phyloP scores from a whole-genome alignment of 495 filamentous ascomycete genomes.

The Xylaria flabelliformis region DNA sequence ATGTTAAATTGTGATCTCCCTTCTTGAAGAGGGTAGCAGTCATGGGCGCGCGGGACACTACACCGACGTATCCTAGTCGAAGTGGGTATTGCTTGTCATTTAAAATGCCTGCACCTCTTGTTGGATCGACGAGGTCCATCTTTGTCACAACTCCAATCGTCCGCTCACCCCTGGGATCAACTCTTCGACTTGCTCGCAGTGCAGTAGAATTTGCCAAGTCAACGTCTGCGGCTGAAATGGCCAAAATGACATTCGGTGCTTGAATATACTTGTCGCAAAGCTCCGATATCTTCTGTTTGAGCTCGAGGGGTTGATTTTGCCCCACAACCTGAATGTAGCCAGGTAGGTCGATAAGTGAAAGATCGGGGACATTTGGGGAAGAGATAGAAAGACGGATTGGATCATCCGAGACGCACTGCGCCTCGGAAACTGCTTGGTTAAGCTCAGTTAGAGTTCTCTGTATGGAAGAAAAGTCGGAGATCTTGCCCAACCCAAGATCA shows the following conservation, averaged over 20 bases:
- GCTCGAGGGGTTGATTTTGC: slow-evolving; percentile 84
- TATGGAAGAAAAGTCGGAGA: slow-evolving; percentile 91
- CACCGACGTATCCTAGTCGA: slow-evolving; percentile 94
- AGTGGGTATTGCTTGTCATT: slow-evolving; percentile 92
- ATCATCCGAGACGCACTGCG: slow-evolving; percentile 92
- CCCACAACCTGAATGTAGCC: slow-evolving; percentile 97
- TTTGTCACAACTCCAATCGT: slow-evolving; percentile 99
- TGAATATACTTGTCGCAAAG: slow-evolving; percentile 99
- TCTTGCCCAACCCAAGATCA: slow-evolving; percentile 85
- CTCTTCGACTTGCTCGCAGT: slow-evolving; percentile 84
- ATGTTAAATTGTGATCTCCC: slow-evolving; percentile 81
- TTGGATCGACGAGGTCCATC: slow-evolving; percentile 95
- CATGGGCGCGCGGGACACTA: slow-evolving; percentile 81
- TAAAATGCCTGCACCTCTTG: slow-evolving; percentile 77
- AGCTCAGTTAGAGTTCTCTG: slow-evolving; percentile 94
- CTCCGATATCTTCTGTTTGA: slow-evolving; percentile 95
- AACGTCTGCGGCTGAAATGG: slow-evolving; percentile 96
- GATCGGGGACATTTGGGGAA: slow-evolving; percentile 92
- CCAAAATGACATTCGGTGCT: slow-evolving; percentile 92
- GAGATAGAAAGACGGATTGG: slow-evolving; percentile 95
- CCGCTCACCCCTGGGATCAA: slow-evolving; percentile 92
- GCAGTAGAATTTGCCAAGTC: slow-evolving; percentile 97
- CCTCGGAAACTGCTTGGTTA: slow-evolving; percentile 88
- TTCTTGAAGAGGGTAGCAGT: slow-evolving; percentile 79
- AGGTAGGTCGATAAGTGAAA: slow-evolving; percentile 95